A percentile compares a stretch with the other conserved stretches of the same genome.
Conservation (phyloP, 148 eudicot genomes). For the Fagopyrum esculentum region DNA sequence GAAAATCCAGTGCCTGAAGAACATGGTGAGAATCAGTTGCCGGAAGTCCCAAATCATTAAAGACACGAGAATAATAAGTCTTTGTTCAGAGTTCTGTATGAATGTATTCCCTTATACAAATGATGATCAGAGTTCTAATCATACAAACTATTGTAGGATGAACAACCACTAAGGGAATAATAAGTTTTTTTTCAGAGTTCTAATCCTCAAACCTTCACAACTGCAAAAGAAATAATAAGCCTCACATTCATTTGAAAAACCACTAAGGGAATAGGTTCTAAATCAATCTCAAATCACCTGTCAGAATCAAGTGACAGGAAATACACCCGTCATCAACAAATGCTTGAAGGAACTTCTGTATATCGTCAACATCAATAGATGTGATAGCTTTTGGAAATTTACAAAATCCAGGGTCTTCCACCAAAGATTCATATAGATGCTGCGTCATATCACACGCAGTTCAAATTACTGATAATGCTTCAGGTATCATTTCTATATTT, state of each 20-base stretch:
- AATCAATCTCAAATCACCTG: background rate
- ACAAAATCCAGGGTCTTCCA: slow-evolving; percentile 66
- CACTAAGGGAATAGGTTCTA: background rate
- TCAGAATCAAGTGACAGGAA: background rate
- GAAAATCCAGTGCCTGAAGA: slow-evolving; percentile 84
- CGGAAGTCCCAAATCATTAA: slow-evolving; percentile 19
- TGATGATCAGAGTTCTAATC: no score
- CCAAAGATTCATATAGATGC: slow-evolving; percentile 78
- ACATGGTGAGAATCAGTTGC: slow-evolving; percentile 10
- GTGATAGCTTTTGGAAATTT: slow-evolving; percentile 79
- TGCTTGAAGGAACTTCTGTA: slow-evolving; percentile 86
- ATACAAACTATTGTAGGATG: no score
- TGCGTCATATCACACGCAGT: slow-evolving; percentile 25
- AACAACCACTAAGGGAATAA: no score
- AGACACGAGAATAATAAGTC: background rate
- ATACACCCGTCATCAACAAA: slow-evolving; percentile 64
- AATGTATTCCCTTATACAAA: no score
- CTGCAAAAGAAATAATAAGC: slow-evolving; percentile 22
- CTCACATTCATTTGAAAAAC: no score
- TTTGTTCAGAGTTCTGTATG: no score
- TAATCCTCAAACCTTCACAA: slow-evolving; percentile 90
- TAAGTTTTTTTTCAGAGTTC: slow-evolving; percentile 61
- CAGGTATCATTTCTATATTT: no score
- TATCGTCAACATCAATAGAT: slow-evolving; percentile 89
- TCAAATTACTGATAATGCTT: background rate